Evolutionary conservation across 2,329 filamentous ascomycete genomes (phyloP).

Genomic region (Lasiodiplodia citricola): DNA sequence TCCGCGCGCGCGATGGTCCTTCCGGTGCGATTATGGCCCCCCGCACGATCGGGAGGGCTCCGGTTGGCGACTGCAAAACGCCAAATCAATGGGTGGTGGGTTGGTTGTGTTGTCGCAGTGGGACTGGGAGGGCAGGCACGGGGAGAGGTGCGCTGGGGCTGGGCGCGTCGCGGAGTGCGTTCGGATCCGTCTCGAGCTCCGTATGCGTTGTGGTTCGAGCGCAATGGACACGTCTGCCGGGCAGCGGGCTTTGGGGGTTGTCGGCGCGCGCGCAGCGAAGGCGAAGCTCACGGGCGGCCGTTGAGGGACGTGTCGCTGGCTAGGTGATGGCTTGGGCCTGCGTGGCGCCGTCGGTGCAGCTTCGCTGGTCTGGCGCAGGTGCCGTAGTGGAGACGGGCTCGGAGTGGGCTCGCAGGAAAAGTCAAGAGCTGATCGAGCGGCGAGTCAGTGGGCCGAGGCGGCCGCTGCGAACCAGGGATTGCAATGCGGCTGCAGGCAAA

Average conservation of each 20-base stretch:
- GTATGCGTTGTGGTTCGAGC: conserved; percentile 26
- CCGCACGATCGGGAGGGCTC: conserved; percentile 26
- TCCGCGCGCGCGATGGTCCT: conserved; percentile 23
- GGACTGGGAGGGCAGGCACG: conserved; percentile 21
- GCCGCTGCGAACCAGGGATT: conserved; percentile 26
- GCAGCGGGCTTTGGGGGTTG: conserved; percentile 10
- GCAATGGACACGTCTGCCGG: conserved; percentile 26
- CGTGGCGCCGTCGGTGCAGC: conserved; percentile 23
- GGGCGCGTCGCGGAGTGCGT: conserved; percentile 21
- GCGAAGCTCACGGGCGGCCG: conserved; percentile 11
- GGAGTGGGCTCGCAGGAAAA: conserved; percentile 22
- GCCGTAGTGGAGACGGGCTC: conserved; percentile 24
- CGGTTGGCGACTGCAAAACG: conserved; percentile 27
- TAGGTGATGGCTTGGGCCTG: conserved; percentile 14
- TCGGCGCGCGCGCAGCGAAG: conserved; percentile 7
- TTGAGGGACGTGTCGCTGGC: conserved; percentile 23
- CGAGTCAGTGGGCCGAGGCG: conserved; percentile 26
- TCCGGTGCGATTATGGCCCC: conserved; percentile 25
- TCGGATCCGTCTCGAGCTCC: conserved; percentile 24
- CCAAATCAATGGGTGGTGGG: conserved; percentile 15
- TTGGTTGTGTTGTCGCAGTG: conserved; percentile 15
- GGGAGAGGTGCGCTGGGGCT: conserved; percentile 25
- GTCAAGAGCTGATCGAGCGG: conserved; percentile 16
- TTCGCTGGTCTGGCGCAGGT: conserved; percentile 22
- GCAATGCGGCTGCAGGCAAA: conserved; percentile 19